These are phyloP conservation scores for Yarrowia galli DNA, from an alignment of 1,139 yeast species.

Conservation along the genomic window DNA sequence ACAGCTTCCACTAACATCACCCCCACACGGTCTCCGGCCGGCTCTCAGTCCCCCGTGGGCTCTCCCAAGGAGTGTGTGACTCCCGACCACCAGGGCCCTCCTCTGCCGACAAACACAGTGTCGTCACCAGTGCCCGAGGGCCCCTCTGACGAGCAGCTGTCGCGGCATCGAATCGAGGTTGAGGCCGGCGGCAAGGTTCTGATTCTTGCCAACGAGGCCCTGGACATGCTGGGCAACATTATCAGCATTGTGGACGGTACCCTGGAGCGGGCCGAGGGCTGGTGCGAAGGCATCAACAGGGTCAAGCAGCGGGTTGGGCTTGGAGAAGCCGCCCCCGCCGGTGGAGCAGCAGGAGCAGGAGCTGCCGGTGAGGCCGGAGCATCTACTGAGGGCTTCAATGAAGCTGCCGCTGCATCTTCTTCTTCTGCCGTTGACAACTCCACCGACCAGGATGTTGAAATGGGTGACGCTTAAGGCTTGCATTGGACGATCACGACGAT, in stretches of 20 bases:
- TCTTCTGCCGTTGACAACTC: background rate
- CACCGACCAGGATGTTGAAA: conserved; percentile 34
- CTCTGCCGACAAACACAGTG: conserved; percentile 38
- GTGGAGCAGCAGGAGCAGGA: background rate
- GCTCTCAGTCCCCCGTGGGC: conserved; percentile 39
- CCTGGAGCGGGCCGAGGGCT: conserved; percentile 79
- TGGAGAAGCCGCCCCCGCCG: conserved; percentile 2
- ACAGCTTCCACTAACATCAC: conserved; percentile 42
- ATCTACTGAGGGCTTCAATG: background rate
- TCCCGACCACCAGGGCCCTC: conserved; percentile 34
- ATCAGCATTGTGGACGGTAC: conserved; percentile 86
- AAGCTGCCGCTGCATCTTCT: background rate
- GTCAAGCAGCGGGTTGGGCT: conserved; percentile 26
- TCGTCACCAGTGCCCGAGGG: conserved; percentile 39
- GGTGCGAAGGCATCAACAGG: conserved; percentile 56
- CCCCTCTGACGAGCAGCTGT: conserved; percentile 27
- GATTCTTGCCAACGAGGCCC: conserved; percentile 83
- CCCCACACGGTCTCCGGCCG: conserved; percentile 40
- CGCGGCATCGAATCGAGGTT: conserved; percentile 45
- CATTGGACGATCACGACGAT: background rate
- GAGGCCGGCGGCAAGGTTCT: conserved; percentile 73
- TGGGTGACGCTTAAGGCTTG: conserved; percentile 29
- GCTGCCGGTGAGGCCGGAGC: too few relatives aligned
- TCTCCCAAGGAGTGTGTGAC: conserved; percentile 36
- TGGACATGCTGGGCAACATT: conserved; percentile 85